Conservation (phyloP, 805 yeast genomes). For the Lipomyces chichibuensis region DNA sequence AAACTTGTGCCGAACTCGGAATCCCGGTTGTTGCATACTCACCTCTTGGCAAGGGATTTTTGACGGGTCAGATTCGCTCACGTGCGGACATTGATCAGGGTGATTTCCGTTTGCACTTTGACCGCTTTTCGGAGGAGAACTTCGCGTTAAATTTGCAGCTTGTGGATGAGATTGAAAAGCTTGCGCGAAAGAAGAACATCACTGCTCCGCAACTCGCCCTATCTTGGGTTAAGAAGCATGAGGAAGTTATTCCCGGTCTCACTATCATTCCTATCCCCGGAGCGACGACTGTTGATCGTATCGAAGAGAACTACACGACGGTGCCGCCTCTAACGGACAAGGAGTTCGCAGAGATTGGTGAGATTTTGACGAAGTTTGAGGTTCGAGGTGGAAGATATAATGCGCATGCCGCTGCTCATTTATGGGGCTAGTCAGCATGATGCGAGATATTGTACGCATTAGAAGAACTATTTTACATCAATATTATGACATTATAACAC, state of each 20-base stretch:
- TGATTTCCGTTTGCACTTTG: constrained; percentile 58
- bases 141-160: constrained; percentile 55
- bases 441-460: background rate
- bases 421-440: constrained; percentile 41
- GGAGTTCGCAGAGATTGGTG: constrained; percentile 59
- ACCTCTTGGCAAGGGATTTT: constrained; percentile 78
- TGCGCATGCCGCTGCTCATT: constrained; percentile 34
- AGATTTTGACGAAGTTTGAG: constrained; percentile 49
- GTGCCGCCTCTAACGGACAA: constrained; percentile 52
- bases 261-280: constrained; percentile 79
- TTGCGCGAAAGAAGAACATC: constrained; percentile 52
- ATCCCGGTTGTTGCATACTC: constrained; percentile 80
- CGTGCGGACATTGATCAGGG: constrained; percentile 55
- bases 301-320: constrained; percentile 58
- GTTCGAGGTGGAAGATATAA: constrained; percentile 64
- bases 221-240: constrained; percentile 60
- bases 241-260: constrained; percentile 48
- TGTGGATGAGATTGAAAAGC: constrained; percentile 53
- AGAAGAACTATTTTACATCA: background rate
- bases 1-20: constrained; percentile 57
- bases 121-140: constrained; percentile 63
- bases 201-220: constrained; percentile 71
- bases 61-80: constrained; percentile 63
- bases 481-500: background rate
- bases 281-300: constrained; percentile 61